Conservation (phyloP, 2,329 filamentous ascomycete species). For the Diatrype stigma region DNA sequence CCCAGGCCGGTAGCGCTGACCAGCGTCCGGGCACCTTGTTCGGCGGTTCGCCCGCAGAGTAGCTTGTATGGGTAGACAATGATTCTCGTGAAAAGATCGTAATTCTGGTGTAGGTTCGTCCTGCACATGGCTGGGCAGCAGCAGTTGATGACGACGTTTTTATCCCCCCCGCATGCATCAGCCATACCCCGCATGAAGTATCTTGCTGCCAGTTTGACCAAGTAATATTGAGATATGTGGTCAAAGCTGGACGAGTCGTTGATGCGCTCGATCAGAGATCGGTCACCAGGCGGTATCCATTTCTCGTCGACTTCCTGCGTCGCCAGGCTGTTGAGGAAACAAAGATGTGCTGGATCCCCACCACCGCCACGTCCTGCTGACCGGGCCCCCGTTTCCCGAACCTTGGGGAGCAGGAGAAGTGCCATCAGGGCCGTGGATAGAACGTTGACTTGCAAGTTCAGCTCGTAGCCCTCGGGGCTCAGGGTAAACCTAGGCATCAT, state of each 20-base stretch:
- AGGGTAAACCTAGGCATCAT: neutral
- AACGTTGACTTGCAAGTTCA: constrained; percentile 52
- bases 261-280: constrained; percentile 4
- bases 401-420: constrained; percentile 45
- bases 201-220: constrained; percentile 28
- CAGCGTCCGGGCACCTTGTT: constrained; percentile 6
- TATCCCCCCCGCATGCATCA: neutral
- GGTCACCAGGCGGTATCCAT: neutral
- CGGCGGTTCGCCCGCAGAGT: constrained; percentile 5
- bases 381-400: constrained; percentile 25
- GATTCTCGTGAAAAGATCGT: neutral
- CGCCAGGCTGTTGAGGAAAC: constrained; percentile 29
- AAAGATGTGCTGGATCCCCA: constrained; percentile 33
- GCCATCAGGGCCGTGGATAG: constrained; percentile 51
- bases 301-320: constrained; percentile 7
- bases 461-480: constrained; percentile 41
- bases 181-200: constrained; percentile 31
- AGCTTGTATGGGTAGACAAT: constrained; percentile 3
- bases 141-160: constrained; percentile 6
- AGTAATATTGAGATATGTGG: constrained; percentile 10
- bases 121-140: constrained; percentile 8
- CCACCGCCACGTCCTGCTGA: constrained; percentile 16
- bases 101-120: constrained; percentile 6
- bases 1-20: constrained; percentile 6
- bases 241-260: constrained; percentile 10